Base-by-base conservation (phyloP, 306 rosid species). In the Prunus fruticosa region DNA sequence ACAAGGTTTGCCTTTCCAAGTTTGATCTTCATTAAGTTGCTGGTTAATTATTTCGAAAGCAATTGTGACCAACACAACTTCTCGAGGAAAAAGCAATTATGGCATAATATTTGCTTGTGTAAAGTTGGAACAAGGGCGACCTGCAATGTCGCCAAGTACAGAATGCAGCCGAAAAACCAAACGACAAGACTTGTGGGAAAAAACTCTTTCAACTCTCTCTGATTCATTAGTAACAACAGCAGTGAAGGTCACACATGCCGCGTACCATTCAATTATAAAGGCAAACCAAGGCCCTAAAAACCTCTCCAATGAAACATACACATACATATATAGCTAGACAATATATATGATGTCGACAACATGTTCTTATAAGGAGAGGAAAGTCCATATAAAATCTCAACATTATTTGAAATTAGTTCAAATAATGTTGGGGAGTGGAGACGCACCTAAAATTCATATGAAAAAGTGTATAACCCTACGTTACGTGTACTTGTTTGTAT, bases 1-100 rank as follows among this genome's bases (percentile, higher is more conserved):
- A 30, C 25, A 60, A 73, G 58, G 1, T 38, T 73, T 58, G 43
- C 77, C 43, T 73, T 41, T 73, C 32, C 67, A 27, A 43, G 18
- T 58, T 58, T 25, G n/a, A 20, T 14, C 45, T 72, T 56, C 38
- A 7, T 4, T 20, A 7, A 38, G 43, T 9, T 6, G 22, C 14
- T 60, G 15, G 9, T 16, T 28, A 7, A 18, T 30, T 9, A 63
- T 63, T 63, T 27, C 22, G 14, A 25, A 60, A 15, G 25, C 16
- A 60, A 23, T 25, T 20, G 11, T 52, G 19, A 52, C 57, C 57
- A 52, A 52, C 18, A 18, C 2, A n/a, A 16, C 18, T 52, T 18
- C 8, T 70, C 18, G 27, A 51, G 62, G 53, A 14, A 25, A 22
- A 73, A 60, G 46, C 56, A 62, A 60, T 60, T 27, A 73, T 23